These are phyloP conservation scores for Aschersonia sp. DNA, from an alignment of 2,329 filamentous ascomycete species.

Conservation along the genomic window DNA sequence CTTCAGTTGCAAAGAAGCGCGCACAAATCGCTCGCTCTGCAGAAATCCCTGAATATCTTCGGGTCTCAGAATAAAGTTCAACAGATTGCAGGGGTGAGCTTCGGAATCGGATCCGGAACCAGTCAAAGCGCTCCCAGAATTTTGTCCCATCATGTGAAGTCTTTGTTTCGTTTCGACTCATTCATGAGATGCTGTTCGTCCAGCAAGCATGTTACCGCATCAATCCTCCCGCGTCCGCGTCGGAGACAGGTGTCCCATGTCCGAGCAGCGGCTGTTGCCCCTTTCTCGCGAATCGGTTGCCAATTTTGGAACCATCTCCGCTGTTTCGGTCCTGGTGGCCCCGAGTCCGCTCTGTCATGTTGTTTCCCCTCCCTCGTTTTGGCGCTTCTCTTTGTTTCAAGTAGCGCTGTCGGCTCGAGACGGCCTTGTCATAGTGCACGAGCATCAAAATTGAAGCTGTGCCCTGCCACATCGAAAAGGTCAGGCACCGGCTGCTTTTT, in stretches of 20 bases:
- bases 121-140: not conserved
- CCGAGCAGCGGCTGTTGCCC: not conserved
- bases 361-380: not conserved
- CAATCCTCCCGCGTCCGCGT: not conserved
- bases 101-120: too few species aligned
- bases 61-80: not conserved
- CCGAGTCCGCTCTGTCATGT: not conserved
- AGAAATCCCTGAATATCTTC: too few species aligned
- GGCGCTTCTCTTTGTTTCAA: not conserved
- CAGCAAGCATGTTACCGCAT: not conserved
- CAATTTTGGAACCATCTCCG: not conserved
- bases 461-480: too few species aligned
- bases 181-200: not conserved
- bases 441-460: too few species aligned
- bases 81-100: not conserved
- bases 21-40: too few species aligned
- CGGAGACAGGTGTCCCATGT: not conserved
- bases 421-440: not conserved
- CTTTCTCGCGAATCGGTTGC: not conserved
- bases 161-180: not conserved
- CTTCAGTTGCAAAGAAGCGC: too few species aligned
- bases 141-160: not conserved
- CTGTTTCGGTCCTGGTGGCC: not conserved
- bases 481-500: too few species aligned
- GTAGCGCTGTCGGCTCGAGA: not conserved